phyloP scores from a whole-genome alignment of 2,329 filamentous ascomycete genomes.

The Elsinoe arachidis region DNA sequence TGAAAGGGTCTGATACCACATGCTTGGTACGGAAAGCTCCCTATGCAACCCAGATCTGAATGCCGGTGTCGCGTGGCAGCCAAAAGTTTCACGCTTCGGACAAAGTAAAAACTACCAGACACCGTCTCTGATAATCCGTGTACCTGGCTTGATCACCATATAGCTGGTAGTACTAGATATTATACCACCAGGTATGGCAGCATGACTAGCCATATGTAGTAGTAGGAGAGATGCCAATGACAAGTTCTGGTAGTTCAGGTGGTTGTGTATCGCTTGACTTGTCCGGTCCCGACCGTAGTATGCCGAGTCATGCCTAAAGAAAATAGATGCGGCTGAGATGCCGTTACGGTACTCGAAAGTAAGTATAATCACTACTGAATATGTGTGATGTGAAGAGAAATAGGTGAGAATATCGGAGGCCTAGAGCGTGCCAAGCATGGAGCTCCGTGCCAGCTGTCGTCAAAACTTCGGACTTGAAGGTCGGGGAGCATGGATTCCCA shows the following conservation, averaged over 20 bases:
- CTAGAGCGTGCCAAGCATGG: not conserved
- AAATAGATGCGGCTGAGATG: not conserved
- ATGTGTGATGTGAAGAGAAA: not conserved
- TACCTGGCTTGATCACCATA: too few species aligned
- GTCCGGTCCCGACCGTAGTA: too few species aligned
- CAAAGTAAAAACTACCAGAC: too few species aligned
- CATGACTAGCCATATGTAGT: too few species aligned
- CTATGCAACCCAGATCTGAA: not conserved
- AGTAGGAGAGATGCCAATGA: too few species aligned
- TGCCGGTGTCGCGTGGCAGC: slow-evolving; percentile 11
- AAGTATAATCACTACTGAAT: not conserved
- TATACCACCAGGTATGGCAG: too few species aligned
- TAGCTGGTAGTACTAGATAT: too few species aligned
- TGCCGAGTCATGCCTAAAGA: not conserved
- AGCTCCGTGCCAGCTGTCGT: slow-evolving; percentile 1
- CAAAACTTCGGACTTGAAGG: slow-evolving; percentile 5
- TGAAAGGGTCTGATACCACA: not conserved
- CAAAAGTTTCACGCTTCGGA: too few species aligned
- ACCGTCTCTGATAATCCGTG: too few species aligned
- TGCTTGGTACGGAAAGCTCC: not conserved
- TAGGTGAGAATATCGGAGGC: not conserved
- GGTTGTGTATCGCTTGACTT: too few species aligned
- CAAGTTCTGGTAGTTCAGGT: too few species aligned
- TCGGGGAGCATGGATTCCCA: not conserved
- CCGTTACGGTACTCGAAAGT: not conserved